Evolutionary conservation across 1,139 yeast species (phyloP).

Genomic region (Yamadazyma kanchanaburiensis): DNA sequence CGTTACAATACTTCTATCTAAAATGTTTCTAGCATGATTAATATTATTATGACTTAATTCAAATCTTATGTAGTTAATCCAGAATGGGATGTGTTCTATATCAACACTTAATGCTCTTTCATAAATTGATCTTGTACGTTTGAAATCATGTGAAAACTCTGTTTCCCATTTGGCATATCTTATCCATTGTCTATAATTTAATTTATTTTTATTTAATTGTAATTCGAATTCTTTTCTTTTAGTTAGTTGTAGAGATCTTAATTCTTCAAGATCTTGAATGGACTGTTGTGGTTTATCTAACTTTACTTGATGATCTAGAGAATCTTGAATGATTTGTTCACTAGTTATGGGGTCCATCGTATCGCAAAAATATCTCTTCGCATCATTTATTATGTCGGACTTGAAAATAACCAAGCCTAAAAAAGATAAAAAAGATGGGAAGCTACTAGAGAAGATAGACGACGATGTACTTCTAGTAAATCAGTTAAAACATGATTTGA

Average conservation of each 20-base stretch:
- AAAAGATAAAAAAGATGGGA: slow-evolving; percentile 10
- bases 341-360: no score
- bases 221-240: slow-evolving; percentile 83
- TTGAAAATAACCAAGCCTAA: slow-evolving; percentile 8
- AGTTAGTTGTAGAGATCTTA: slow-evolving; percentile 68
- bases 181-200: slow-evolving; percentile 86
- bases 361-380: no score
- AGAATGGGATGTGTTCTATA: slow-evolving; percentile 69
- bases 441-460: slow-evolving; percentile 33
- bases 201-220: slow-evolving; percentile 76
- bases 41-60: slow-evolving; percentile 72
- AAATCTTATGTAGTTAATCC: slow-evolving; percentile 80
- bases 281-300: slow-evolving; percentile 47
- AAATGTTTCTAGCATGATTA: slow-evolving; percentile 83
- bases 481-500: slow-evolving; percentile 20
- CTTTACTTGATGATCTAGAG: slow-evolving; percentile 27
- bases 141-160: slow-evolving; percentile 68
- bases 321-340: slow-evolving; percentile 36
- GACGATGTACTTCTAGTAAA: slow-evolving; percentile 33
- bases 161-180: slow-evolving; percentile 88
- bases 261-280: slow-evolving; percentile 77
- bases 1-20: slow-evolving; percentile 72
- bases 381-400: slow-evolving; percentile 4
- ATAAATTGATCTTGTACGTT: slow-evolving; percentile 76
- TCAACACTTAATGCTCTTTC: slow-evolving; percentile 86